phyloP scores from a whole-genome alignment of 1,139 yeast species.

The Pichia kudriavzevii region DNA sequence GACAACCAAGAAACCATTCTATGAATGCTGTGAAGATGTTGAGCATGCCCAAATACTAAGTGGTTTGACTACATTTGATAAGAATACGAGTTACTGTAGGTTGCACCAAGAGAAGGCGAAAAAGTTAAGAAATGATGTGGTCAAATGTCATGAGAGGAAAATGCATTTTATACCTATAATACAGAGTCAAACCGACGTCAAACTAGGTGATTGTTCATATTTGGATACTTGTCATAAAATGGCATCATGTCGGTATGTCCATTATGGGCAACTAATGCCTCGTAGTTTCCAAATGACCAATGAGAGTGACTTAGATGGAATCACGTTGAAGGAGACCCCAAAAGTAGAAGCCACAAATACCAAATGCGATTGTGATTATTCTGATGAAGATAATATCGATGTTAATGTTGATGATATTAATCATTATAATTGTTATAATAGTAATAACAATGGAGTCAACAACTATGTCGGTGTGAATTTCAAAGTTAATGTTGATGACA shows the following conservation, averaged over 20 bases:
- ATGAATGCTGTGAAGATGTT: slow-evolving; percentile 44
- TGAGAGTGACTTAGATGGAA: too few species aligned
- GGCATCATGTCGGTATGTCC: slow-evolving; percentile 72
- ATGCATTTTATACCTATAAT: slow-evolving; percentile 60
- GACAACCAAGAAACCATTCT: slow-evolving; percentile 37
- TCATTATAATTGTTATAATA: too few species aligned
- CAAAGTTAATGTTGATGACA: slow-evolving; percentile 18
- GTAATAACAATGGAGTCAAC: too few species aligned
- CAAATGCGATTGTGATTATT: too few species aligned
- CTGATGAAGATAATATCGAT: slow-evolving; percentile 14
- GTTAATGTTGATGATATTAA: slow-evolving; percentile 19
- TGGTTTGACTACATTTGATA: slow-evolving; percentile 26
- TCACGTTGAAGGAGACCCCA: slow-evolving; percentile 3
- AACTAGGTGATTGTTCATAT: slow-evolving; percentile 89
- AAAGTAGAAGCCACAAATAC: too few species aligned
- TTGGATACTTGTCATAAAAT: slow-evolving; percentile 89
- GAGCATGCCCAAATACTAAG: slow-evolving; percentile 36
- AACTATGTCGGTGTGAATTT: too few species aligned
- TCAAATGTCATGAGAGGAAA: slow-evolving; percentile 38
- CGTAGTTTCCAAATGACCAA: too few species aligned
- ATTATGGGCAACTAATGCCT: slow-evolving; percentile 62
- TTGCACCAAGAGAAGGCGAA: slow-evolving; percentile 18
- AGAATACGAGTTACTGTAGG: slow-evolving; percentile 26
- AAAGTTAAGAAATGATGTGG: slow-evolving; percentile 16
- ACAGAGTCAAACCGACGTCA: slow-evolving; percentile 47